These are phyloP conservation scores for Cucumis cinereus DNA, from an alignment of 306 rosid species.

Conservation along the genomic window DNA sequence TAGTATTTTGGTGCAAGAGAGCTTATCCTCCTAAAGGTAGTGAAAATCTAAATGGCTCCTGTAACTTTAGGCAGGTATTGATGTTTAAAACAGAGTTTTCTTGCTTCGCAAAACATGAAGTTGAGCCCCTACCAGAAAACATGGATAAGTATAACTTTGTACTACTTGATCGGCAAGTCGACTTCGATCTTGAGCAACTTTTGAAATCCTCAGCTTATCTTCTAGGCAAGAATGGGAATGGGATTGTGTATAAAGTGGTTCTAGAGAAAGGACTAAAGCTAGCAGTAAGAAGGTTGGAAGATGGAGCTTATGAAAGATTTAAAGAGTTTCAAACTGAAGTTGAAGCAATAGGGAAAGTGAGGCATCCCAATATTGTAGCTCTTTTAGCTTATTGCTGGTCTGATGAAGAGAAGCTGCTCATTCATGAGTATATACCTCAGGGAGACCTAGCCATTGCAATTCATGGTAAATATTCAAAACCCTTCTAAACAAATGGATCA, in stretches of 20 bases:
- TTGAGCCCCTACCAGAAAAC: slow-evolving; percentile 53
- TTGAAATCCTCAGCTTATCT: slow-evolving; percentile 94
- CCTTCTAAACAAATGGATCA: neutral
- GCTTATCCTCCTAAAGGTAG: slow-evolving; percentile 17
- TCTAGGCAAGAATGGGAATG: slow-evolving; percentile 82
- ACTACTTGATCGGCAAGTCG: slow-evolving; percentile 54
- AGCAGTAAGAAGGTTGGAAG: slow-evolving; percentile 89
- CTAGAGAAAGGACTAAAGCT: slow-evolving; percentile 72
- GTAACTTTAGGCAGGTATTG: slow-evolving; percentile 25
- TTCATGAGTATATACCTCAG: slow-evolving; percentile 68
- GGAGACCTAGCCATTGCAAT: slow-evolving; percentile 79
- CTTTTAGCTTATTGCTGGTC: slow-evolving; percentile 91
- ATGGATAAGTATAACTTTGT: slow-evolving; percentile 78
- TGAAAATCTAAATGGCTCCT: slow-evolving; percentile 4
- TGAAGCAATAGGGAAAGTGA: slow-evolving; percentile 84
- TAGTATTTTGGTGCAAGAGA: slow-evolving; percentile 69
- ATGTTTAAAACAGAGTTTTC: slow-evolving; percentile 51
- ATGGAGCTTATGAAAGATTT: slow-evolving; percentile 89
- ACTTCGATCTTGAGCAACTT: slow-evolving; percentile 83
- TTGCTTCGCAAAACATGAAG: slow-evolving; percentile 60
- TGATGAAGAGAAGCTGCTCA: slow-evolving; percentile 92
- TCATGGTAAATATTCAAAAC: slow-evolving; percentile 41
- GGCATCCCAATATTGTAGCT: slow-evolving; percentile 77
- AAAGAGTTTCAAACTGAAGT: slow-evolving; percentile 93
- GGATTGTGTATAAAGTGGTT: slow-evolving; percentile 89